phyloP scores from a whole-genome alignment of 805 yeast species.

The Lachancea waltii region DNA sequence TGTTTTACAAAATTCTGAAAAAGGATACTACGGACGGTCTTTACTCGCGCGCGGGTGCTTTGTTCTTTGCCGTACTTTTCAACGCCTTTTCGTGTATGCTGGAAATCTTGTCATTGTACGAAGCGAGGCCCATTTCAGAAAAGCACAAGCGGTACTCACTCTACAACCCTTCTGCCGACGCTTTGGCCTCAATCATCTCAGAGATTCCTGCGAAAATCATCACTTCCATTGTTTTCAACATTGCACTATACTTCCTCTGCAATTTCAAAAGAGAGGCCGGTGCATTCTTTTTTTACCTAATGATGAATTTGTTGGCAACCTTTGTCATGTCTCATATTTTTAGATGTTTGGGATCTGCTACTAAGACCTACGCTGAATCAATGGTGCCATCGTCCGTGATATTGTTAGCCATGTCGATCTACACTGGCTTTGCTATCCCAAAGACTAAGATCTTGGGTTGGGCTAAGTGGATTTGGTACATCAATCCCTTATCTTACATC shows the following conservation, averaged over 20 bases:
- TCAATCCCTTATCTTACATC: conserved; percentile 52
- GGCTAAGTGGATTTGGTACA: conserved; percentile 59
- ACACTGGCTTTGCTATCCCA: conserved; percentile 55
- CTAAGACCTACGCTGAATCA: conserved; percentile 44
- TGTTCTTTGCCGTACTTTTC: conserved; percentile 62
- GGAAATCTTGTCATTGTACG: conserved; percentile 50
- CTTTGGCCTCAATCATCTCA: conserved; percentile 45
- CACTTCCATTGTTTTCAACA: conserved; percentile 42
- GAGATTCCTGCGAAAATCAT: conserved; percentile 46
- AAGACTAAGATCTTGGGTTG: conserved; percentile 52
- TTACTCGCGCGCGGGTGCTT: conserved; percentile 52
- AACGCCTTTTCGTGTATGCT: conserved; percentile 55
- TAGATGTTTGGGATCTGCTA: conserved; percentile 46
- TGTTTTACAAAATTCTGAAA: conserved; percentile 45
- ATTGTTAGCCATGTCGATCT: conserved; percentile 43
- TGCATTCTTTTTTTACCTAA: conserved; percentile 45
- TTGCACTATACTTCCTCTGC: conserved; percentile 47
- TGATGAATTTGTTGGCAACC: conserved; percentile 40
- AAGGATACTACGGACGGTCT: conserved; percentile 39
- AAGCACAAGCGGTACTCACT: conserved; percentile 52
- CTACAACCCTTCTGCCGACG: conserved; percentile 56
- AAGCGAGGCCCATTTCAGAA: conserved; percentile 51
- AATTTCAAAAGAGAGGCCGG: conserved; percentile 48
- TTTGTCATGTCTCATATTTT: conserved; percentile 50
- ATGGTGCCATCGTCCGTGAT: conserved; percentile 53